Percentiles rank a stretch among this genome's conserved stretches.
Conservation (phyloP, 2,329 filamentous ascomycete genomes). For the Exophiala bonariae region DNA sequence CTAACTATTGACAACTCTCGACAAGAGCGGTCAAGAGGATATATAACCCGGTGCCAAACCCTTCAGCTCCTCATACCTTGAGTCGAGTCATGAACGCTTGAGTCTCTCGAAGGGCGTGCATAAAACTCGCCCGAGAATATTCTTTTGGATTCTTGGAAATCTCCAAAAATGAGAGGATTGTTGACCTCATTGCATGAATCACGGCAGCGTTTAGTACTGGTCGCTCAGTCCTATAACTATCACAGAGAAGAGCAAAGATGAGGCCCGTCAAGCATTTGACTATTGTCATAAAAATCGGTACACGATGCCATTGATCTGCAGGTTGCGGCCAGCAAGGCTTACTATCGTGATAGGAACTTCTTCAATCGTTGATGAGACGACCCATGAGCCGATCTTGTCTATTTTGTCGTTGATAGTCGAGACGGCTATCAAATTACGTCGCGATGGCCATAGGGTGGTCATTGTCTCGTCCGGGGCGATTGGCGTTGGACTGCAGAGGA, state of each 20-base stretch:
- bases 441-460: constrained; percentile 91
- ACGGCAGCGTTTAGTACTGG: background rate
- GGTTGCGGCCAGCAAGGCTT: constrained; percentile 6
- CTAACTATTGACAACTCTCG: no score
- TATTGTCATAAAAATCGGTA: constrained; percentile 87
- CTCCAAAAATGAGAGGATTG: no score
- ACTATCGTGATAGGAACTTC: constrained; percentile 70
- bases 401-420: constrained; percentile 92
- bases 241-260: constrained; percentile 48
- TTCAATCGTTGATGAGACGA: constrained; percentile 97
- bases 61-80: no score
- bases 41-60: no score
- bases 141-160: no score
- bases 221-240: no score
- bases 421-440: constrained; percentile 80
- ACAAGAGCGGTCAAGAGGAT: no score
- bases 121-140: background rate
- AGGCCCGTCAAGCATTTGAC: constrained; percentile 67
- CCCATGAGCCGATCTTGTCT: constrained; percentile 87
- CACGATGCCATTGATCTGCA: constrained; percentile 11
- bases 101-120: background rate
- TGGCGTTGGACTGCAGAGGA: constrained; percentile 84
- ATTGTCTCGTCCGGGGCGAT: constrained; percentile 97
- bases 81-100: background rate
- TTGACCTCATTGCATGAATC: background rate